Percentiles rank a stretch among this genome's conserved stretches.
These are phyloP conservation scores for Talaromyces stipitatus DNA, from an alignment of 495 filamentous ascomycete genomes.

Conservation along the genomic window DNA sequence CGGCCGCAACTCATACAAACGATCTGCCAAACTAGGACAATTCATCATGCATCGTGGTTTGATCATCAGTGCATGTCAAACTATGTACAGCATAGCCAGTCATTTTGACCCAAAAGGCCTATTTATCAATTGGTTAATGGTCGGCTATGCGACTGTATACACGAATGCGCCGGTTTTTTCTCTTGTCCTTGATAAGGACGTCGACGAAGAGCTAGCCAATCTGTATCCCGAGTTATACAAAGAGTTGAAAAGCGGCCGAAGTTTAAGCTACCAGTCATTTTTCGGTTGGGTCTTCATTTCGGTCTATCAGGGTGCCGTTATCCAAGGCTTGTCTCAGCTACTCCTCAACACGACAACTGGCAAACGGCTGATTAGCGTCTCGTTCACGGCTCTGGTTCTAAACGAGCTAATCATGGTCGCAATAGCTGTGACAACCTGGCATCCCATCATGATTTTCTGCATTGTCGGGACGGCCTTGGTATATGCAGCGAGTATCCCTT, in stretches of 20 bases:
- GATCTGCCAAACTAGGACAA: constrained; percentile 88
- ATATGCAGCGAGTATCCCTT: constrained; percentile 78
- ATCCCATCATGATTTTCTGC: constrained; percentile 81
- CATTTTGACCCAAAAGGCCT: constrained; percentile 88
- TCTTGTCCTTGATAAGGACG: constrained; percentile 91
- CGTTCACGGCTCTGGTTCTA: constrained; percentile 84
- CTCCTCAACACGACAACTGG: constrained; percentile 65
- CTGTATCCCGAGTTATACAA: constrained; percentile 97
- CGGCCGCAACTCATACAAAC: constrained; percentile 92
- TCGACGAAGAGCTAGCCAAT: constrained; percentile 86
- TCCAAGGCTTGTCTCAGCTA: constrained; percentile 86
- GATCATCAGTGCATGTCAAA: constrained; percentile 92
- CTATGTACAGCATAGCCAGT: constrained; percentile 89
- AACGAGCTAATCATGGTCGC: constrained; percentile 98
- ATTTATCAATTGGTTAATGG: constrained; percentile 95
- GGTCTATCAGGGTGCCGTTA: constrained; percentile 89
- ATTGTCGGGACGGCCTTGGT: constrained; percentile 72
- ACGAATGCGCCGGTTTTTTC: constrained; percentile 93
- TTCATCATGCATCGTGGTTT: constrained; percentile 98
- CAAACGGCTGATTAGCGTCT: constrained; percentile 76
- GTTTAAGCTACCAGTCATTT: constrained; percentile 86
- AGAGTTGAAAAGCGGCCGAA: constrained; percentile 77
- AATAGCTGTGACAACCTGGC: constrained; percentile 94
- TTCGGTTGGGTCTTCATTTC: constrained; percentile 95
- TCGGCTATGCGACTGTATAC: constrained; percentile 95